Base-by-base conservation (phyloP, 2,329 filamentous ascomycete species). In the Aquanectria penicillioides region DNA sequence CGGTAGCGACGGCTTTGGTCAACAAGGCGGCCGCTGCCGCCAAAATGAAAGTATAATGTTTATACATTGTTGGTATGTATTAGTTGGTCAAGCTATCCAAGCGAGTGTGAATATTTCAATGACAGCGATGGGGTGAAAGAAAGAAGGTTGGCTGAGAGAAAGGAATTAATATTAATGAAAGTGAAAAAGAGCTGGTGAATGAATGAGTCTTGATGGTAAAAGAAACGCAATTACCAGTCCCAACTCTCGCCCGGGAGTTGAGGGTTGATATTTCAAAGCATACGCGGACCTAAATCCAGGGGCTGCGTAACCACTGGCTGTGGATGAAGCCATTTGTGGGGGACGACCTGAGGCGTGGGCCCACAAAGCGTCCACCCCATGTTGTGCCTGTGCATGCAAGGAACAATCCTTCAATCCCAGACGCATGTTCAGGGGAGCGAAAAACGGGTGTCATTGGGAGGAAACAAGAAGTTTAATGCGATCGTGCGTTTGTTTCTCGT, bases 321-420 rank as follows among this genome's bases (percentile, higher is more conserved):
- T 25, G 38, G 18, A 51, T 51, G 38, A 57, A 51, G 46, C 33
- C 53, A 51, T 46, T 36, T 40, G 51, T 55, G 41, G 41, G n/a
- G n/a, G n/a, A n/a, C n/a, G n/a, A n/a, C n/a, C n/a, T n/a, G n/a
- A n/a, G n/a, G n/a, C n/a, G n/a, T n/a, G n/a, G n/a, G 25, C 47
- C 51, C 41, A 47, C 26, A 37, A 47, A 20, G 25, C 17, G 26
- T n/a, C 26, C 31, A 40, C 25, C 50, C 51, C 41, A 55, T 47
- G 41, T 37, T 47, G 5, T 12, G 18, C 20, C 29, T n/a, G n/a
- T n/a, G n/a, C n/a, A n/a, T n/a, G n/a, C 26, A 25, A 8, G 15
- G 38, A 17, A 20, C 37, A 33, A 53, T 20, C 33, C 37, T 22
- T 22, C 8, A n/a, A 37, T 38, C 12, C 51, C 25, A 54, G 41